These are phyloP conservation scores for Cyclotella choctawhatcheeana DNA, from an alignment of 108 stramenopile species.

Conservation along the genomic window DNA sequence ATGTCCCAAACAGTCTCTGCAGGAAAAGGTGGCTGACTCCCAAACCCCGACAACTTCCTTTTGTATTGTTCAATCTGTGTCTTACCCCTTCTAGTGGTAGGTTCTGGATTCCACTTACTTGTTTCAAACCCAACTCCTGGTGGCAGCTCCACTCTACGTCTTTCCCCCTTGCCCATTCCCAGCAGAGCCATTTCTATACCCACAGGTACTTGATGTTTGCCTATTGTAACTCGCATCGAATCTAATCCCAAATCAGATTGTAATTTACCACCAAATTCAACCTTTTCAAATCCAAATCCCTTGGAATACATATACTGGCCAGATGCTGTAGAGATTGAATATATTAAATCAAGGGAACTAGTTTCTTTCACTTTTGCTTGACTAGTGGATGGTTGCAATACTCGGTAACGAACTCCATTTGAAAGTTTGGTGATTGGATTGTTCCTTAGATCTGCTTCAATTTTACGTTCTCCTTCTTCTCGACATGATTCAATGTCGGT, in stretches of 20 bases:
- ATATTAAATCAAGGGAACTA: conserved; percentile 45
- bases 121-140: conserved; percentile 61
- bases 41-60: conserved; percentile 47
- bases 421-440: conserved; percentile 50
- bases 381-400: conserved; percentile 33
- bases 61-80: conserved; percentile 47
- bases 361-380: conserved; percentile 32
- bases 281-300: conserved; percentile 63
- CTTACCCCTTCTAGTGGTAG: conserved; percentile 49
- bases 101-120: conserved; percentile 56
- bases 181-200: conserved; percentile 61
- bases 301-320: conserved; percentile 59
- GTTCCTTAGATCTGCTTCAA: conserved; percentile 43
- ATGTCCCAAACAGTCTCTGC: conserved; percentile 66
- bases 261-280: conserved; percentile 43
- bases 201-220: conserved; percentile 47
- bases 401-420: conserved; percentile 54
- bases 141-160: conserved; percentile 56
- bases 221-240: conserved; percentile 35
- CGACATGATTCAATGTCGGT: conserved; percentile 68
- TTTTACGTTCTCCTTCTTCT: conserved; percentile 61
- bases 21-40: conserved; percentile 61
- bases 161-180: conserved; percentile 63
- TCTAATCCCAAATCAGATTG: conserved; percentile 51
- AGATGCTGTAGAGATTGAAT: conserved; percentile 21